These are phyloP conservation scores for Ochromonadaceae sp. DNA, from an alignment of 352 stramenopile genomes.

Conservation along the genomic window DNA sequence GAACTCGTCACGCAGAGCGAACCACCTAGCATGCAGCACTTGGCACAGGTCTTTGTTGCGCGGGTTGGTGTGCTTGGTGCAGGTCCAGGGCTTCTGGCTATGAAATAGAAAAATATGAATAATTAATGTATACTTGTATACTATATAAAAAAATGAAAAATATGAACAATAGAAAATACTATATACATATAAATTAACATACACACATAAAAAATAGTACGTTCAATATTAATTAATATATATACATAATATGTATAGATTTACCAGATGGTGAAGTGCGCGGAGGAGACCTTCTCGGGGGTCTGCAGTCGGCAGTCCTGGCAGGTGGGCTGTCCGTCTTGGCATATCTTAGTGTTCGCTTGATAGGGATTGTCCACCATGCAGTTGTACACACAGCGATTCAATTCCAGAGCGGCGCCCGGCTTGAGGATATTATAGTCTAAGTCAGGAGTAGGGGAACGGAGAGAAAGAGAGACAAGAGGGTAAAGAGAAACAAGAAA, in stretches of 20 bases:
- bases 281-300: neutral
- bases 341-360: neutral
- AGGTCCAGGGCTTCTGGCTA: constrained; percentile 19
- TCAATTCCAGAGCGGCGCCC: neutral
- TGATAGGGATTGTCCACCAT: constrained; percentile 19
- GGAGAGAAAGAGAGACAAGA: no score
- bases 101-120: no score
- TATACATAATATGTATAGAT: no score
- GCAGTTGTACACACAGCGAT: constrained; percentile 13
- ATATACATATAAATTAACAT: no score
- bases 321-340: neutral
- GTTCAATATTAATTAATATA: no score
- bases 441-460: no score
- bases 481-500: no score
- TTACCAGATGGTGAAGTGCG: constrained; percentile 19
- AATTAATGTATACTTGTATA: no score
- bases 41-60: constrained; percentile 6
- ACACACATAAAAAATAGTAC: no score
- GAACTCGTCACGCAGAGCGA: constrained; percentile 5
- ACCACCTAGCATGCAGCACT: constrained; percentile 10
- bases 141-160: no score
- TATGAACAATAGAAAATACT: no score
- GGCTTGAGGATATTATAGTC: constrained; percentile 7
- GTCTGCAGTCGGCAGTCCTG: neutral
- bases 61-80: neutral